Evolutionary conservation across 108 stramenopile species (phyloP).

Genomic region (Skeletonema costatum): DNA sequence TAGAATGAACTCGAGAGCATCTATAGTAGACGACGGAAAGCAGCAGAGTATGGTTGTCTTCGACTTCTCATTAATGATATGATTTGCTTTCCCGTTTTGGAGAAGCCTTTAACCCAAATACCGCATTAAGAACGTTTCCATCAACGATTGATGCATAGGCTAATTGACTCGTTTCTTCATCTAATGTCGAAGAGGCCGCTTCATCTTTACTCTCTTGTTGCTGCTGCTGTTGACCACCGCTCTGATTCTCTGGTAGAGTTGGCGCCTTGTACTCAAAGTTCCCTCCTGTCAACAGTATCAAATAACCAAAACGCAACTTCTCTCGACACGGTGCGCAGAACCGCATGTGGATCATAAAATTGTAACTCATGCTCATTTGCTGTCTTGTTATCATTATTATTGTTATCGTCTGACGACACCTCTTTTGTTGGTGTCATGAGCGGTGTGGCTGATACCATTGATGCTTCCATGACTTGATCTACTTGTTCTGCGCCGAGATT

Average conservation of each 20-base stretch:
- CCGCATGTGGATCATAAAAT: slow-evolving; percentile 30
- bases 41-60: slow-evolving; percentile 19
- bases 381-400: background rate
- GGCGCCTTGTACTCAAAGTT: slow-evolving; percentile 12
- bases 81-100: slow-evolving; percentile 19
- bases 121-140: slow-evolving; percentile 43
- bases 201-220: slow-evolving; percentile 3
- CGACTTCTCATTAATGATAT: slow-evolving; percentile 7
- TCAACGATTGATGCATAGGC: slow-evolving; percentile 45
- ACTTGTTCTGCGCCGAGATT: background rate
- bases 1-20: slow-evolving; percentile 5
- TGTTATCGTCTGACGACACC: background rate
- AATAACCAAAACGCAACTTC: slow-evolving; percentile 43
- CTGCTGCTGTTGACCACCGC: background rate
- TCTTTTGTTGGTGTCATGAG: background rate
- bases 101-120: slow-evolving; percentile 33
- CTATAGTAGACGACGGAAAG: background rate
- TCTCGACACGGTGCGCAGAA: slow-evolving; percentile 15
- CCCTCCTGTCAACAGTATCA: slow-evolving; percentile 44
- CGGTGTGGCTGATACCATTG: background rate
- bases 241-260: background rate
- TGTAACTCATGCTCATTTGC: slow-evolving; percentile 11
- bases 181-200: background rate
- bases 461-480: background rate
- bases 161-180: slow-evolving; percentile 16